Conservation (phyloP, 805 yeast species). For the Metschnikowia cerradonensis region DNA sequence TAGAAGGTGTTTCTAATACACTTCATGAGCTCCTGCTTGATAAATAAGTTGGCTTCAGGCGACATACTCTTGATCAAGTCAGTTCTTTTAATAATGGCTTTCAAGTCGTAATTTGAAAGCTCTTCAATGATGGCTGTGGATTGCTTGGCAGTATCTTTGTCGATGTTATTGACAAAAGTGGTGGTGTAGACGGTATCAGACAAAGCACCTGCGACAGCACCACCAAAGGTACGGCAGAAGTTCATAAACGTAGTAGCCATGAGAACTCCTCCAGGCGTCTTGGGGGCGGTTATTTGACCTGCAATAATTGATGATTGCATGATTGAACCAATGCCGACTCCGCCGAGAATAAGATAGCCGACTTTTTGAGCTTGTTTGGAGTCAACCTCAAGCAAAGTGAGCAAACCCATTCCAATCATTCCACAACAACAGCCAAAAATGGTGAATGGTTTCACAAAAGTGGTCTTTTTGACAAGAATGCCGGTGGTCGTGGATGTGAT, state of each 20-base stretch:
- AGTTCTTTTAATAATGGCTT: constrained; percentile 16
- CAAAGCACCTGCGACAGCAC: constrained; percentile 41
- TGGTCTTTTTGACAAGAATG: constrained; percentile 31
- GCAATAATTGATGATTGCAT: constrained; percentile 44
- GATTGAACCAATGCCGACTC: constrained; percentile 45
- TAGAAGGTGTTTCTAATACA: constrained; percentile 40
- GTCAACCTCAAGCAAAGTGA: constrained; percentile 38
- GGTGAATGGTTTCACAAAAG: constrained; percentile 40
- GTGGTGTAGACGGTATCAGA: constrained; percentile 40
- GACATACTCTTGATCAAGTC: constrained; percentile 15
- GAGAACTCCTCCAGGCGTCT: constrained; percentile 46
- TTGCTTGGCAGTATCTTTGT: constrained; percentile 8
- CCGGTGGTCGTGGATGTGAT: constrained; percentile 37
- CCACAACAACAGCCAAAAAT: constrained; percentile 33
- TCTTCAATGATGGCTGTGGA: constrained; percentile 18
- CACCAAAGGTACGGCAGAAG: constrained; percentile 44
- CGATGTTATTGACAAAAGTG: constrained; percentile 16
- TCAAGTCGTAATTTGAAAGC: constrained; percentile 16
- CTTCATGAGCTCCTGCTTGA: constrained; percentile 29
- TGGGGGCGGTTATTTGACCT: constrained; percentile 49
- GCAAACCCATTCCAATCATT: constrained; percentile 43
- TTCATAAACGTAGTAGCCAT: constrained; percentile 44
- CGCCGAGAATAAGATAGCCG: constrained; percentile 45
- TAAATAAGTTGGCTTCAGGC: constrained; percentile 20
- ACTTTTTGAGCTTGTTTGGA: constrained; percentile 35